These are phyloP conservation scores for Wickerhamomyces tratensis DNA, from an alignment of 805 yeast genomes.

Conservation along the genomic window DNA sequence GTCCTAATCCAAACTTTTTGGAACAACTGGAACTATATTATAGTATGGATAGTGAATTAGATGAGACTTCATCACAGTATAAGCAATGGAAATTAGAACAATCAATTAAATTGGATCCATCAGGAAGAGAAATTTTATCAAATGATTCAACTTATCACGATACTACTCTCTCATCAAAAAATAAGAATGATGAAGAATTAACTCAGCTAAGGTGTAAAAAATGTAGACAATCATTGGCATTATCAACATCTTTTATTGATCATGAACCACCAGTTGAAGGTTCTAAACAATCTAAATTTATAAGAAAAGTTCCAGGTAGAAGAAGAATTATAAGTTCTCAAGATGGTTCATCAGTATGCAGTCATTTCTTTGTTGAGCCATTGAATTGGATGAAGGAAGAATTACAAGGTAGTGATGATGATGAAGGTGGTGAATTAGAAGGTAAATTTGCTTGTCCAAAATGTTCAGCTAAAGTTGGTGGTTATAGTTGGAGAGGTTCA, in stretches of 20 bases:
- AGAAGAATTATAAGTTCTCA: conserved; percentile 49
- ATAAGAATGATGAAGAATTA: conserved; percentile 18
- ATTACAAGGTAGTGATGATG: conserved; percentile 41
- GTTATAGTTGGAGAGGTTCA: conserved; percentile 90
- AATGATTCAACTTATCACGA: conserved; percentile 22
- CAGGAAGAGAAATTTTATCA: conserved; percentile 22
- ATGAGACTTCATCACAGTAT: conserved; percentile 23
- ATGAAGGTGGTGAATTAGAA: conserved; percentile 50
- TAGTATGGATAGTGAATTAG: conserved; percentile 27
- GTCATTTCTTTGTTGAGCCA: conserved; percentile 86
- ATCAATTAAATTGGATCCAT: conserved; percentile 29
- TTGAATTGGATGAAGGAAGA: conserved; percentile 86
- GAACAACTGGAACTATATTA: conserved; percentile 63
- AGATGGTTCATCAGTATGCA: conserved; percentile 54
- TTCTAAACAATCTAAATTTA: conserved; percentile 57
- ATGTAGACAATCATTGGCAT: conserved; percentile 68
- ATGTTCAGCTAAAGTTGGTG: conserved; percentile 81
- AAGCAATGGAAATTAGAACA: conserved; percentile 33
- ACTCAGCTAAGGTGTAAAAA: conserved; percentile 63
- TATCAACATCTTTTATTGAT: conserved; percentile 45
- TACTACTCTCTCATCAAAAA: conserved; percentile 13
- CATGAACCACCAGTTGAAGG: conserved; percentile 62
- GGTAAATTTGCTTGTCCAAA: conserved; percentile 83
- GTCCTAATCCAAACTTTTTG: conserved; percentile 68
- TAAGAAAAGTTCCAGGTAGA: conserved; percentile 53